Evolutionary conservation across 768 basidiomycete genomes (phyloP).

Genomic region (Russula ochroleuca): DNA sequence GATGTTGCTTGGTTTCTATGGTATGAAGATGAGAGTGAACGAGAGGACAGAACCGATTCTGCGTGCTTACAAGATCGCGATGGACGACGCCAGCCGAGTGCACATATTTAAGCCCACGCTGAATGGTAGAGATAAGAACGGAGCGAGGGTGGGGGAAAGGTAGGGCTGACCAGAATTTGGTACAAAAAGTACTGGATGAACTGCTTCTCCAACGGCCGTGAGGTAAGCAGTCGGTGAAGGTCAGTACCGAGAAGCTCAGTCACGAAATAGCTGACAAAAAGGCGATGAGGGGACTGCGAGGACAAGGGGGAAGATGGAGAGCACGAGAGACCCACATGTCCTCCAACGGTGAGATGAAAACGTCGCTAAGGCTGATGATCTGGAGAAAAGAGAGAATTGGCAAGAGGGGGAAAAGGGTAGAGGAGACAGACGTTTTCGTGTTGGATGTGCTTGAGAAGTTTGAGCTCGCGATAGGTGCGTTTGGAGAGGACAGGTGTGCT

Average conservation of each 20-base stretch:
- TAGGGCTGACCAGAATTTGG: conserved; percentile 79
- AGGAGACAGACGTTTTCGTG: conserved; percentile 81
- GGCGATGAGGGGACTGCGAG: conserved; percentile 11
- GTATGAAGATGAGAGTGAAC: conserved; percentile 6
- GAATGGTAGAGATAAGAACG: conserved; percentile 8
- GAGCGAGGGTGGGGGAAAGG: conserved; percentile 1
- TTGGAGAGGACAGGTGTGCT: conserved; percentile 97
- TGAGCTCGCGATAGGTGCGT: conserved; percentile 95
- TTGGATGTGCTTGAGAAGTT: conserved; percentile 96
- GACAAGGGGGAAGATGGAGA: background rate
- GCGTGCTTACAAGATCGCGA: conserved; percentile 75
- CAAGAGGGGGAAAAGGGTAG: conserved; percentile 9
- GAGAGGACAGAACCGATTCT: conserved; percentile 2
- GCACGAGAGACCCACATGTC: conserved; percentile 63
- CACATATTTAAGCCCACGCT: conserved; percentile 99
- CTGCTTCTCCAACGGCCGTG: conserved; percentile 96
- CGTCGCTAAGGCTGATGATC: conserved; percentile 98
- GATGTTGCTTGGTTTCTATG: conserved; percentile 96
- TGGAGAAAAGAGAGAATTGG: conserved; percentile 33
- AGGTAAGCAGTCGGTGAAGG: conserved; percentile 93
- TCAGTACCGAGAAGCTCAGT: conserved; percentile 98
- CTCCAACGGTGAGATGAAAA: conserved; percentile 99
- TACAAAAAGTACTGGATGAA: conserved; percentile 99
- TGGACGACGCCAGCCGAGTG: conserved; percentile 99
- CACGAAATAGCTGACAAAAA: conserved; percentile 80